phyloP scores from a whole-genome alignment of 768 basidiomycete species.

The Tricholoma saponaceum region DNA sequence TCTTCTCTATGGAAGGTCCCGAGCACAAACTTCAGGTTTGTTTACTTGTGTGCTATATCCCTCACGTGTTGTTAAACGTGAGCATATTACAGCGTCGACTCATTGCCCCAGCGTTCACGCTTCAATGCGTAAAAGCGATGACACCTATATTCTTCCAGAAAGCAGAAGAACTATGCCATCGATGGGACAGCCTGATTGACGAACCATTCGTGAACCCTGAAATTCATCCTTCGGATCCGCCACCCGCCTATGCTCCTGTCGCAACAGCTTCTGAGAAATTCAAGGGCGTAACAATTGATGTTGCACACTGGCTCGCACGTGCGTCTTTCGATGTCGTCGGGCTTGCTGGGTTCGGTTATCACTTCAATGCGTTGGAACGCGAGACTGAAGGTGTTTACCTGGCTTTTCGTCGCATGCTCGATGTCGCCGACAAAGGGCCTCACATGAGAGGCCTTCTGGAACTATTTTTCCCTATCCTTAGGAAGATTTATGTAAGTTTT shows the following conservation, averaged over 20 bases:
- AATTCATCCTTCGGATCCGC: conserved; percentile 4
- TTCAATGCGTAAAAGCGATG: conserved; percentile 39
- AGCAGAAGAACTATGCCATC: conserved; percentile 43
- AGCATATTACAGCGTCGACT: conserved; percentile 32
- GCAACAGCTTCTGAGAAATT: conserved; percentile 8
- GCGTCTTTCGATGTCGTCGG: conserved; percentile 64
- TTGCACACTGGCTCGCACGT: conserved; percentile 56
- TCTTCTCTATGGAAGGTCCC: conserved; percentile 49
- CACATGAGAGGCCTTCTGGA: conserved; percentile 36
- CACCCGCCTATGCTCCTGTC: conserved; percentile 8
- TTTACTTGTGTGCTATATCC: background rate
- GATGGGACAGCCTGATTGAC: conserved; percentile 35
- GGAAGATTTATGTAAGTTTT: conserved; percentile 39
- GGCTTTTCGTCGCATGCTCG: conserved; percentile 48
- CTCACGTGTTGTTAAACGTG: background rate
- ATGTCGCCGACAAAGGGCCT: conserved; percentile 43
- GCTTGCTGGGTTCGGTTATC: conserved; percentile 50
- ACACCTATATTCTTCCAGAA: conserved; percentile 47
- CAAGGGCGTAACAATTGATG: conserved; percentile 34
- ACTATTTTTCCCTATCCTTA: conserved; percentile 42
- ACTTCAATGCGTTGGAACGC: conserved; percentile 44
- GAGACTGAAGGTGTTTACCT: conserved; percentile 45
- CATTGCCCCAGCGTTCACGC: conserved; percentile 47
- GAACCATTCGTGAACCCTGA: conserved; percentile 3
- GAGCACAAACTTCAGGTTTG: conserved; percentile 41